Conservation (phyloP, 2,329 filamentous ascomycete genomes). For the Colletotrichum echinochloae region DNA sequence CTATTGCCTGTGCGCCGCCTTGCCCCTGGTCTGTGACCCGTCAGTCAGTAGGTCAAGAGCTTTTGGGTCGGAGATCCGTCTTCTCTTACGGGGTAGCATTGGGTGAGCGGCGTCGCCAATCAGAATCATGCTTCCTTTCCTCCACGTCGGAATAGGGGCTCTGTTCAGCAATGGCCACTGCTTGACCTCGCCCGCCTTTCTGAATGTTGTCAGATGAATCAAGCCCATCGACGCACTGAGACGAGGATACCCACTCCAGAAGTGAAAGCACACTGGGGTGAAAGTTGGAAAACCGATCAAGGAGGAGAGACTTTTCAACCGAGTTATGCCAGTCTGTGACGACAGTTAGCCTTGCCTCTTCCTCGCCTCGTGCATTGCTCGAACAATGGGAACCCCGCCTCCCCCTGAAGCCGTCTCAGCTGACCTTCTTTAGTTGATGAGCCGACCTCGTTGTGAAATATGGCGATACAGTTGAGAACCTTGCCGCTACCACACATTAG, state of each 20-base stretch:
- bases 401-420: neutral
- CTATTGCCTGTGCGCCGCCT: slow-evolving; percentile 51
- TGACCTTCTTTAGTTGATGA: slow-evolving; percentile 25
- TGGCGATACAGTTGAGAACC: slow-evolving; percentile 51
- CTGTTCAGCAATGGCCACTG: slow-evolving; percentile 53
- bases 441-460: slow-evolving; percentile 47
- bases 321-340: slow-evolving; percentile 32
- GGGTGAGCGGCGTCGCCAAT: slow-evolving; percentile 55
- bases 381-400: neutral
- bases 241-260: slow-evolving; percentile 44
- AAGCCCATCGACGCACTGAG: neutral
- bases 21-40: slow-evolving; percentile 54
- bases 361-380: neutral
- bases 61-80: neutral
- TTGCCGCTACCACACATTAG: slow-evolving; percentile 44
- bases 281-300: slow-evolving; percentile 47
- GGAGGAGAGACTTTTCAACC: slow-evolving; percentile 47
- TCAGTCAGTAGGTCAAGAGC: slow-evolving; percentile 19
- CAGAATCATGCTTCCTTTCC: slow-evolving; percentile 48
- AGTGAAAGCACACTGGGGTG: slow-evolving; percentile 46
- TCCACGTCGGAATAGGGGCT: slow-evolving; percentile 49
- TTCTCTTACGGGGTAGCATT: slow-evolving; percentile 52
- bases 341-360: neutral
- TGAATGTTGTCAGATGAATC: slow-evolving; percentile 21
- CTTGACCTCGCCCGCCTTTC: slow-evolving; percentile 51